phyloP scores from a whole-genome alignment of 257 asterid genomes.

The Capsicum pubescens region DNA sequence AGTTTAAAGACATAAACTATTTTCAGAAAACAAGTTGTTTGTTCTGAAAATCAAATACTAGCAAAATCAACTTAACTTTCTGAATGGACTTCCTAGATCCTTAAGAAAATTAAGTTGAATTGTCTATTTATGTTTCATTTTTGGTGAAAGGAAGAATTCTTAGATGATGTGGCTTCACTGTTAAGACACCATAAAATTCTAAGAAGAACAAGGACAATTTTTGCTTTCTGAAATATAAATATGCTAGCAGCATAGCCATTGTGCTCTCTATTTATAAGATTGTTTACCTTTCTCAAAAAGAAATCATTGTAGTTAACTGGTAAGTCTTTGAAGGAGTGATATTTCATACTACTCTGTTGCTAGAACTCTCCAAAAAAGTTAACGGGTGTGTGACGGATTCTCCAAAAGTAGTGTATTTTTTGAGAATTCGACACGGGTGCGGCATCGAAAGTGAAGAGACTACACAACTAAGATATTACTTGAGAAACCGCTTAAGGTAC shows the following conservation, averaged over 20 bases:
- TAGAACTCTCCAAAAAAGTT: no score
- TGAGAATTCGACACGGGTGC: no score
- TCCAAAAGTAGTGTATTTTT: no score
- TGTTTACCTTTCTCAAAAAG: neutral
- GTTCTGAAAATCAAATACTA: no score
- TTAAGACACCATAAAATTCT: neutral
- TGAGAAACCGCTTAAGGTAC: neutral
- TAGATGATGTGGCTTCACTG: neutral
- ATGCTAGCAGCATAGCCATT: neutral
- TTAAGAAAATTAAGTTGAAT: neutral
- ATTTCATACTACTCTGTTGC: neutral
- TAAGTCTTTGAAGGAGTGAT: neutral
- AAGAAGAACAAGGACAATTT: constrained; percentile 5
- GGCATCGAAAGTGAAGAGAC: no score
- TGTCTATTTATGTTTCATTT: neutral
- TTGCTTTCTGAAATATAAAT: neutral
- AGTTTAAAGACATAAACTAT: no score
- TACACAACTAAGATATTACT: no score
- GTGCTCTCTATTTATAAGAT: constrained; percentile 13
- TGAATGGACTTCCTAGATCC: no score
- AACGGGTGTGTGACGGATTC: no score
- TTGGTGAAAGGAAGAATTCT: neutral
- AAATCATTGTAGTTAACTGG: neutral
- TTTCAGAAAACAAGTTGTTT: no score
- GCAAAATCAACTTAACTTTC: no score